These are phyloP conservation scores for Cercophora newfieldiana DNA, from an alignment of 495 filamentous ascomycete genomes.

Conservation along the genomic window DNA sequence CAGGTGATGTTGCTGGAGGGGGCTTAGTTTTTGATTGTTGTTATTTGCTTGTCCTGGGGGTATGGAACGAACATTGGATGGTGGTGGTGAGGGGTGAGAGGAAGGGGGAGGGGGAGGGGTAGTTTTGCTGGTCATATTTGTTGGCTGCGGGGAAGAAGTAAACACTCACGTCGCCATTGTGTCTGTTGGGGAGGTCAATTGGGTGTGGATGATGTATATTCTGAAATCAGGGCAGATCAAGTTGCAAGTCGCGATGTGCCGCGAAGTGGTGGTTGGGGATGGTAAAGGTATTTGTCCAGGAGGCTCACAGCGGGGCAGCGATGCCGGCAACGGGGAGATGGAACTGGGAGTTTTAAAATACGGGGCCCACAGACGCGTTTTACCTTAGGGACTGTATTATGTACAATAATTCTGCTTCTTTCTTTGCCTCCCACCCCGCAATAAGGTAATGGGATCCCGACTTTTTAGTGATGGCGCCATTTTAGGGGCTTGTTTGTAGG, in stretches of 20 bases:
- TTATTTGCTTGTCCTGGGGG: background rate
- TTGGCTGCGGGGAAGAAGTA: background rate
- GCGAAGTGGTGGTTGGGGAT: background rate
- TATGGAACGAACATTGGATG: too few relatives aligned
- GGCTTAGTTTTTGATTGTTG: background rate
- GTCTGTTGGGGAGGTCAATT: background rate
- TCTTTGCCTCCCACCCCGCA: background rate
- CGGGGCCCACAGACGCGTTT: too few relatives aligned
- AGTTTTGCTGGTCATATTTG: too few relatives aligned
- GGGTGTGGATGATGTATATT: background rate
- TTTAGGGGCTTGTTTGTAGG: background rate
- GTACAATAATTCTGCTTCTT: background rate
- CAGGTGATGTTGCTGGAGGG: constrained; percentile 89
- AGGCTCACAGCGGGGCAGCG: constrained; percentile 2
- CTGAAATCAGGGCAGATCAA: background rate
- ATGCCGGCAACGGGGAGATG: background rate
- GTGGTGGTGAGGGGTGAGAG: background rate
- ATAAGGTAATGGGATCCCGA: background rate
- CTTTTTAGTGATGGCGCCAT: background rate
- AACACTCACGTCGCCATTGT: constrained; percentile 13
- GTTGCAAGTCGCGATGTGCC: background rate
- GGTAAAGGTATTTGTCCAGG: too few relatives aligned
- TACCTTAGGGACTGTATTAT: background rate
- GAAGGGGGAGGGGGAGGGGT: background rate
- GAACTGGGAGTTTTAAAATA: background rate